Evolutionary conservation across 2,329 filamentous ascomycete genomes (phyloP), one percentile per base, ranked within the genome.

Genomic region (Camillea tinctor): DNA sequence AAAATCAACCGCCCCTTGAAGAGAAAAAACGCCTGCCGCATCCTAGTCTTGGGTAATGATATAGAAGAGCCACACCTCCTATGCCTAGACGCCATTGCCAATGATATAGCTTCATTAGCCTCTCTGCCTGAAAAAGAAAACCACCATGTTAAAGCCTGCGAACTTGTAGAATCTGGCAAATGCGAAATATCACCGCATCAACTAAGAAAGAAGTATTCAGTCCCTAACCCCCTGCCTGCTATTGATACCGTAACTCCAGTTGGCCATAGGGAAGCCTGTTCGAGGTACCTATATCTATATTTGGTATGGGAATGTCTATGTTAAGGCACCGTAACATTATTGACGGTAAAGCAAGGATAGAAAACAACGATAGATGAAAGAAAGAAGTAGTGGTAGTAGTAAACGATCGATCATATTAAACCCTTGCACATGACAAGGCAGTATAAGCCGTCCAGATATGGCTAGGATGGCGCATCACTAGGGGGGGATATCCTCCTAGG

Each of bases 201-300:
- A 44, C 17, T 44, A 11, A 17, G 17, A 48, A 52, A 21, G 23
- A 24, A 48, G 6, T n/a, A n/a, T n/a, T n/a, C n/a, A n/a, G n/a
- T 15, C 21, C 44, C 26, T 30, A 36, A 52, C 24, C 52, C 48
- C 26, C 20, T 23, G 15, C 21, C 13, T 21, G 19, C 52, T 49
- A 40, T 9, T n/a, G 52, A 53, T 57, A 20, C 51, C 48, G 44
- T 59, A 50, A 56, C 54, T 49, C 54, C 56, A 44, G 44, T 52
- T 44, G 50, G 26, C 53, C 23, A 26, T 48, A 49, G 48, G 40
- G 22, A 55, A 36, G 22, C 55, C 50, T 36, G 54, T 40, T 40
- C 52, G 40, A 55, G 60, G 60, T 54, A 58, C 60, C 52, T 56
- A 11, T 58, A 52, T 60, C 60, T 60, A 60, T 55, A 24, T 30